Evolutionary conservation across 129 eudicot species (phyloP), one percentile per base, ranked within the genome.

Genomic region (Heracleum sosnowskyi): DNA sequence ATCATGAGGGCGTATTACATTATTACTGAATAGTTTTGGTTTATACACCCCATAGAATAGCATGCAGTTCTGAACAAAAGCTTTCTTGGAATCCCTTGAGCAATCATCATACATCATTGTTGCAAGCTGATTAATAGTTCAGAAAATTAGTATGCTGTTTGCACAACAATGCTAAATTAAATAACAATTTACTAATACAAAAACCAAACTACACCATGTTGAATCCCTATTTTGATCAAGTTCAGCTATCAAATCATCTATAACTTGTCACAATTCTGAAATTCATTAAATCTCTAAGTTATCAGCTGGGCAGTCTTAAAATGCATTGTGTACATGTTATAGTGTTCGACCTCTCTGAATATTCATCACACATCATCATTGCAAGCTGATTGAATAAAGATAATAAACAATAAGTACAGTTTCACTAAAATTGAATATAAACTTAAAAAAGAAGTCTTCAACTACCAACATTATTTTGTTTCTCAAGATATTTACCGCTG

Each of bases 341-440:
- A 24, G 39, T 51, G 64, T 80, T 44, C 44, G 74, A 45, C 12
- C 66, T 77, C 88, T 78, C 82, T 60, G 77, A 60, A 81, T 63
- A 79, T 78, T 81, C 82, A 81, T 85, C 89, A 88, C 84, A 76
- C 87, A 77, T 85, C 91, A 80, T 88, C 91, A 78, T 74, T 87
- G 83, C 83, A 68, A 83, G 86, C 91, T 88, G 89, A 79, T 88
- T 81, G 16, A 15, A 86, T 83, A 88, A 79, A 76, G 69, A 82
- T 81, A 81, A 28, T 53, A 71, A 73, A 47, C 33, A 53, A 77
- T 69, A 78, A 81, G 76, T 80, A 81, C 46, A 47, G 29, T 76
- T 29, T 44, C 74, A 63, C 33, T 35, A 8, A 39, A 74, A 73
- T 77, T 40, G 70, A 37, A 28, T 29, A 33, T 34, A 44, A 44